Evolutionary conservation across 768 basidiomycete species (phyloP).

Genomic region (Xerocomus brunneocitrinus): DNA sequence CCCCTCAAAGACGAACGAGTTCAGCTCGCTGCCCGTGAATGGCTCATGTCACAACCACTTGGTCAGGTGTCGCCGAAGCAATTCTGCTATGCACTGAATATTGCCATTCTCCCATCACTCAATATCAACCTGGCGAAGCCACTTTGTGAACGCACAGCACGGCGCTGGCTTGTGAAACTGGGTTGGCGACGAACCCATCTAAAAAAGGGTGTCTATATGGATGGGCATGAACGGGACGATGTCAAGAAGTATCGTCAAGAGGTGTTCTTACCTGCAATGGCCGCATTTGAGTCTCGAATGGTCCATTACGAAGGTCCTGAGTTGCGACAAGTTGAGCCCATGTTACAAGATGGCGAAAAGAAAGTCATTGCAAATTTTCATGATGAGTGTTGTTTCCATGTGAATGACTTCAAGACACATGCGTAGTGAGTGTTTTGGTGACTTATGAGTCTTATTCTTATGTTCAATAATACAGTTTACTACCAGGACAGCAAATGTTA

Average conservation of each 20-base stretch:
- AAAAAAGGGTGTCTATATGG: not conserved
- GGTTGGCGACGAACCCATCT: not conserved
- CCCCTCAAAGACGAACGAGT: too few species aligned
- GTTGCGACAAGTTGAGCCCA: not conserved
- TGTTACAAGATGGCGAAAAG: not conserved
- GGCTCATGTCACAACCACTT: too few species aligned
- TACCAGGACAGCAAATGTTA: not conserved
- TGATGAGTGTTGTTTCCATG: not conserved
- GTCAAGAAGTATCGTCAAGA: not conserved
- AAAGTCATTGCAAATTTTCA: not conserved
- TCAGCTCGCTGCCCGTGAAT: too few species aligned
- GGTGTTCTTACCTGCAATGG: not conserved
- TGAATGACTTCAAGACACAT: not conserved
- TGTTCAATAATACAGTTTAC: too few species aligned
- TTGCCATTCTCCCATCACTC: too few species aligned
- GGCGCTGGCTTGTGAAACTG: not conserved
- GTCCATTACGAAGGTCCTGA: not conserved
- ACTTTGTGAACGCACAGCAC: not conserved
- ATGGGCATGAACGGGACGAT: not conserved
- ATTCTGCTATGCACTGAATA: too few species aligned
- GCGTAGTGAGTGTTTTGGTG: too few species aligned
- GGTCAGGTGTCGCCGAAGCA: too few species aligned
- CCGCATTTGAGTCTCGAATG: not conserved
- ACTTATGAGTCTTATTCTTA: too few species aligned
- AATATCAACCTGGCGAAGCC: too few species aligned